Evolutionary conservation across 805 yeast species (phyloP), one percentile per base, ranked within the genome.

Genomic region (Clavispora santaluciae): DNA sequence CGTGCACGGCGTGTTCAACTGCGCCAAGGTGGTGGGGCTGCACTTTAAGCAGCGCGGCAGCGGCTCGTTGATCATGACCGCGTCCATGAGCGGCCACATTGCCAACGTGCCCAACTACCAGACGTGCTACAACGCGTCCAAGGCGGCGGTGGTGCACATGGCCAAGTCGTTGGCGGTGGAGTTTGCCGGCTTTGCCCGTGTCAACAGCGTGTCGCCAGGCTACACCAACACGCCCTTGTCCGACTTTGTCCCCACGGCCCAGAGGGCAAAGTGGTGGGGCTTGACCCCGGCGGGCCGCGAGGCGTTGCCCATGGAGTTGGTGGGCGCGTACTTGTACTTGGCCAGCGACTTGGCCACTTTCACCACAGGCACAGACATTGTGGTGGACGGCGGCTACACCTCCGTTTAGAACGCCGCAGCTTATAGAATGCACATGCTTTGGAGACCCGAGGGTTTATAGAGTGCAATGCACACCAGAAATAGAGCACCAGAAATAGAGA

Each of bases 1-100:
- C 45, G 56, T 61, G 17, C 55, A 61, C 41, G 62, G 62, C 11
- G 57, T 55, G 12, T 60, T 56, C 45, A 59, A 60, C 49, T 77
- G 90, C 56, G 83, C 95, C 45, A 83, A 83, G 66, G 67, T 74
- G 39, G 76, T 81, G 29, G 96, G 96, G 38, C 68, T 68, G 49
- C 71, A 81, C 42, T 89, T 89, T 73, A 77, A 78, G 60, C 66
- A 75, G 54, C 88, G 85, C 56, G 84, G 86, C 13, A 64, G 63
- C 5, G 96, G 96, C 23, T 83, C 95, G 1, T 70, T 89, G 52
- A 79, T 88, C 51, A 73, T 85, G 63, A 88, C 96, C 5, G 89
- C 95, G 5, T 86, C 95, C 29, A 88, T 88, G 86, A 83, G 93
- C 21, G 96, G 86, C 12, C 88, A 82, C 65, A 81, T 89, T 54